Evolutionary conservation across 2,329 filamentous ascomycete species (phyloP), one percentile per base, ranked within the genome.

Genomic region (Aureobasidium sp.): DNA sequence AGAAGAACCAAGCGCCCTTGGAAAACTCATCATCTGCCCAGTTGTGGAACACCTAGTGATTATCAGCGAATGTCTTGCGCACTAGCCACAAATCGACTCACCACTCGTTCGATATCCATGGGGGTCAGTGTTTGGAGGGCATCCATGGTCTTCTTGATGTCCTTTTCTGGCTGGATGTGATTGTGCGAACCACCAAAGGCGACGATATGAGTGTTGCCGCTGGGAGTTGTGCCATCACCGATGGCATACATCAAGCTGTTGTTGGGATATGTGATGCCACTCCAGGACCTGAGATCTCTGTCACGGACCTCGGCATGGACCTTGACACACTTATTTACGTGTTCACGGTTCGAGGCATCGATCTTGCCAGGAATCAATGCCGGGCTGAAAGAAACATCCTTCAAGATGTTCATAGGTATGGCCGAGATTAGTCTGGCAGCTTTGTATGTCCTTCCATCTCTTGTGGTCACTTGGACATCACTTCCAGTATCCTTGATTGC

Each of bases 11-110:
- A 11, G 57, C 66, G 0, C 73, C 70, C 29, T 70, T 70, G 1
- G 71, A 49, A 47, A 68, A 72, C 1, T 67, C 66, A 48, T 74
- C 71, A 27, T 67, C 69, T 41, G 64, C 64, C 72, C 71, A 74
- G 55, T 70, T 65, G 37, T 73, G 70, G 9, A 62, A 65, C 1
- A 64, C 53, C 64, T 64, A 27, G 14, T 11, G 4, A 5, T 12
- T 12, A 44, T 60, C 34, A 60, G 34, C 34, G 31, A 29, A 3
- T 3, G 4, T 22, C 14, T n/a, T 8, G 22, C 22, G 5, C 22
- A 29, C 5, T 15, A 20, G 22, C 41, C 15, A 12, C 15, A 8
- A 5, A 20, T 5, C 2, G 22, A 49, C 56, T 42, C 17, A 60
- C 57, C 25, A 60, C 45, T 47, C 39, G 36, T 36, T 45, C 62